phyloP scores from a whole-genome alignment of 1,284 basidiomycete genomes.

The Violaceomyces palustris region DNA sequence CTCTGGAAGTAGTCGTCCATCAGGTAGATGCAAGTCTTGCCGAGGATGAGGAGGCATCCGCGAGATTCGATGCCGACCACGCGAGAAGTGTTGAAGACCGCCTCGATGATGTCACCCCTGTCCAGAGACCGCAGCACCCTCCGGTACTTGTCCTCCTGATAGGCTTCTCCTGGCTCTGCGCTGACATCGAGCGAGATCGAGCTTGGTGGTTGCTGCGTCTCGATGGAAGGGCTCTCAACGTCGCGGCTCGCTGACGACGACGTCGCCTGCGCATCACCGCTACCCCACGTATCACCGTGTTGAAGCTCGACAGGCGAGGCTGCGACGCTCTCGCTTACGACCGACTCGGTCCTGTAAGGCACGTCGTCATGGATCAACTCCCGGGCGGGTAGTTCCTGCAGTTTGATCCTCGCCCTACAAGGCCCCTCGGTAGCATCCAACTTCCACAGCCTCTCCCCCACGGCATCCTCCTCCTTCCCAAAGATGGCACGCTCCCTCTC shows the following conservation, averaged over 20 bases:
- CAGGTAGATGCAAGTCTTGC: constrained; percentile 78
- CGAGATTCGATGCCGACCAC: constrained; percentile 44
- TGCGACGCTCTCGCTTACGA: constrained; percentile 1
- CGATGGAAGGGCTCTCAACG: neutral
- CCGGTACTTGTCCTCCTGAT: constrained; percentile 62
- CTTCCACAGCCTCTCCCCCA: constrained; percentile 18
- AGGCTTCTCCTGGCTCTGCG: constrained; percentile 5
- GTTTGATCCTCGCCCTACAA: constrained; percentile 38
- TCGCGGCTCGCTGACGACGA: neutral
- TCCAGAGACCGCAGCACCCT: constrained; percentile 62
- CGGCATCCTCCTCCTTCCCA: constrained; percentile 1
- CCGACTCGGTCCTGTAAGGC: constrained; percentile 11
- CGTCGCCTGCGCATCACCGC: constrained; percentile 6
- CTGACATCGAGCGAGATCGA: constrained; percentile 1
- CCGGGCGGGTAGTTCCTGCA: constrained; percentile 28
- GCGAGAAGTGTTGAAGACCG: constrained; percentile 58
- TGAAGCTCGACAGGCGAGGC: constrained; percentile 1
- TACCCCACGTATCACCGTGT: constrained; percentile 17
- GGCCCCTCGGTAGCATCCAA: constrained; percentile 51
- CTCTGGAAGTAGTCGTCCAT: constrained; percentile 87
- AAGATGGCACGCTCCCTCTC: constrained; percentile 27
- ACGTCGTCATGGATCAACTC: constrained; percentile 9
- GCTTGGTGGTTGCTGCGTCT: neutral
- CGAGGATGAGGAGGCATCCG: constrained; percentile 83
- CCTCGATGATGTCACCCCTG: constrained; percentile 82